phyloP scores from a whole-genome alignment of 345 rosid genomes.

The Heritiera littoralis region DNA sequence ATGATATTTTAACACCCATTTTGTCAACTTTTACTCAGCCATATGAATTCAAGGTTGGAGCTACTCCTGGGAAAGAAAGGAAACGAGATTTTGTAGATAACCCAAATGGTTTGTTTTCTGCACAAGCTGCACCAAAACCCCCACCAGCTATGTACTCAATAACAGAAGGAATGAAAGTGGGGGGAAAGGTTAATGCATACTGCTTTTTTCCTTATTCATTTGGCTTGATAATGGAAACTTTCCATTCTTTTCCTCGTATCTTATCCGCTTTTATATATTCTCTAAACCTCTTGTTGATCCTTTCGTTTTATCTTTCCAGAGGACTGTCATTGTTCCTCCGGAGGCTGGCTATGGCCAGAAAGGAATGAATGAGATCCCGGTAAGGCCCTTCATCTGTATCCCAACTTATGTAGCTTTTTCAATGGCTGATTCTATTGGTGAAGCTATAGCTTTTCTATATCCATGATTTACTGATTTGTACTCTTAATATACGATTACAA shows the following conservation, averaged over 20 bases:
- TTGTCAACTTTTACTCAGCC: conserved; percentile 46
- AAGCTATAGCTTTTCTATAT: not conserved
- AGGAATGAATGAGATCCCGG: conserved; percentile 95
- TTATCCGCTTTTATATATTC: not conserved
- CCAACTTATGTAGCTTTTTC: too few relatives aligned
- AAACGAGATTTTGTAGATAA: conserved; percentile 85
- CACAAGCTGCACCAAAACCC: conserved; percentile 96
- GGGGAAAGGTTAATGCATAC: conserved; percentile 65
- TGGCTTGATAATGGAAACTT: not conserved
- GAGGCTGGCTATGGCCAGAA: conserved; percentile 76
- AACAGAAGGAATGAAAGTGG: conserved; percentile 83
- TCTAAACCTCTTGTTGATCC: not conserved
- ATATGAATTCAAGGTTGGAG: conserved; percentile 84
- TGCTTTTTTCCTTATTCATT: too few relatives aligned
- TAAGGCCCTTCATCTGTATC: conserved; percentile 24
- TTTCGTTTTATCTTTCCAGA: conserved; percentile 42
- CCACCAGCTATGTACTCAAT: conserved; percentile 85
- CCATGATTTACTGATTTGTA: not conserved
- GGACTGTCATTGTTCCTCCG: conserved; percentile 84
- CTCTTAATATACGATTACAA: not conserved
- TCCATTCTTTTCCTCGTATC: not conserved
- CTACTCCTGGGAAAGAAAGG: conserved; percentile 83
- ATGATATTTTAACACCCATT: not conserved
- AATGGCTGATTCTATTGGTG: not conserved
- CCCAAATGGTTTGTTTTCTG: conserved; percentile 93